Evolutionary conservation across 192 early-diverging fungal genomes (phyloP), one percentile per base, ranked within the genome.

Genomic region (Rhizophlyctis rosea): DNA sequence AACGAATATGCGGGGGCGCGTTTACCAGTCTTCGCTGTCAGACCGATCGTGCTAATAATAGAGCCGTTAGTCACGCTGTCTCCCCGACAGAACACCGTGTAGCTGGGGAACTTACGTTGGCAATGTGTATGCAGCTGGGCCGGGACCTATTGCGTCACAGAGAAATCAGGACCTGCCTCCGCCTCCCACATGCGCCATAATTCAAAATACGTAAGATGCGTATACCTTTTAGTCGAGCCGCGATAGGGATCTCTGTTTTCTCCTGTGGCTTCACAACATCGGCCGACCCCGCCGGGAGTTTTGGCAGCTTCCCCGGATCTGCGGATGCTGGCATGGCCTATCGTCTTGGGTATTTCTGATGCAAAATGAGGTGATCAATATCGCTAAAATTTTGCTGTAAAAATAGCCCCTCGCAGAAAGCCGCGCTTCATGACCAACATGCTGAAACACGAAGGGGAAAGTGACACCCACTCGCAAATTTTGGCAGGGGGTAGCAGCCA

Each of bases 1-100:
- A 82, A 82, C 13, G 81, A 82, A 49, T 82, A 82, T 31, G 81
- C 81, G n/a, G 81, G 81, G 13, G 81, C 76, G 34, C 81, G 61
- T 49, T 68, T 76, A 54, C 65, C 62, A 1, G 71, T 77, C 62
- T 74, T 78, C 11, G 73, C 80, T 44, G 74, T 59, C 23, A 68
- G 29, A 23, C 80, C 80, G 51, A 81, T 68, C 1, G 80, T 81
- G 14, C 79, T 81, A 34, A 2, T 47, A 47, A 31, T 49, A 23
- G 27, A n/a, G 66, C 11, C 23, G 33, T 16, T 14, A 34, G 30
- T 23, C 47, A 34, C 27, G 36, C 33, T 7, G 29, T 11, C 7
- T 11, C 24, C 55, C 13, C 27, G 34, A 55, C 2, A 57, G 27
- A 21, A 2, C 21, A 47, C 25, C 67, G 16, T 23, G n/a, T 21